These are phyloP conservation scores for Nymphaea colorata DNA, from an alignment of 164 flowering plant species.

Conservation along the genomic window DNA sequence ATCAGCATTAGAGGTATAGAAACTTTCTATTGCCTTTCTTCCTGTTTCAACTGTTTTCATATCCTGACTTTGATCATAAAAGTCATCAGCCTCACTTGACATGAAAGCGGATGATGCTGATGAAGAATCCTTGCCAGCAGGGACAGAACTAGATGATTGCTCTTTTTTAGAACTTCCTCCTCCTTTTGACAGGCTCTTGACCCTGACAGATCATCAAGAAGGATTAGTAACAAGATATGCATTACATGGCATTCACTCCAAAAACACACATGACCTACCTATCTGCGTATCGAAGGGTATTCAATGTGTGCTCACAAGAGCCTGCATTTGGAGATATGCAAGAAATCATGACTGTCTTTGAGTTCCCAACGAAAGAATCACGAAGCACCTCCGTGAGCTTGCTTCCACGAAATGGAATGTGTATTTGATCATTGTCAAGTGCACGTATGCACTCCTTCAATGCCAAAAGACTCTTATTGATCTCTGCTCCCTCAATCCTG, in stretches of 20 bases:
- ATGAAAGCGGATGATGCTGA: constrained; percentile 32
- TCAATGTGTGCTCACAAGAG: constrained; percentile 96
- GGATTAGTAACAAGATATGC: neutral
- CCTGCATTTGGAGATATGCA: constrained; percentile 99
- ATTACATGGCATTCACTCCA: neutral
- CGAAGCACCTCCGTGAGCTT: constrained; percentile 99
- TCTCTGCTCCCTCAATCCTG: constrained; percentile 99
- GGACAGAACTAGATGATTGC: constrained; percentile 14
- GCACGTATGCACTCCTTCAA: constrained; percentile 99
- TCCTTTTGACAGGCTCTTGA: constrained; percentile 86
- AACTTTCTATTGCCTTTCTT: constrained; percentile 34
- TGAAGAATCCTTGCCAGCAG: constrained; percentile 38
- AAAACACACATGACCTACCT: constrained; percentile 30
- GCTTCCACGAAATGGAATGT: constrained; percentile 99
- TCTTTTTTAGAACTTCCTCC: constrained; percentile 83
- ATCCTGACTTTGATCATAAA: constrained; percentile 39
- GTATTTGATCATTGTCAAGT: constrained; percentile 96
- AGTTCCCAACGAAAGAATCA: constrained; percentile 98
- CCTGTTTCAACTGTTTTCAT: constrained; percentile 34
- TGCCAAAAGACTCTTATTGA: constrained; percentile 97
- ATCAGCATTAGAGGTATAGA: constrained; percentile 27
- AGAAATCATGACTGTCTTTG: constrained; percentile 97
- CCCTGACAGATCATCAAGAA: constrained; percentile 33
- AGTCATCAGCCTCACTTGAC: constrained; percentile 37
- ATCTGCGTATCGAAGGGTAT: constrained; percentile 98